Evolutionary conservation across 345 rosid species (phyloP).

Genomic region (Hypericum androsaemum): DNA sequence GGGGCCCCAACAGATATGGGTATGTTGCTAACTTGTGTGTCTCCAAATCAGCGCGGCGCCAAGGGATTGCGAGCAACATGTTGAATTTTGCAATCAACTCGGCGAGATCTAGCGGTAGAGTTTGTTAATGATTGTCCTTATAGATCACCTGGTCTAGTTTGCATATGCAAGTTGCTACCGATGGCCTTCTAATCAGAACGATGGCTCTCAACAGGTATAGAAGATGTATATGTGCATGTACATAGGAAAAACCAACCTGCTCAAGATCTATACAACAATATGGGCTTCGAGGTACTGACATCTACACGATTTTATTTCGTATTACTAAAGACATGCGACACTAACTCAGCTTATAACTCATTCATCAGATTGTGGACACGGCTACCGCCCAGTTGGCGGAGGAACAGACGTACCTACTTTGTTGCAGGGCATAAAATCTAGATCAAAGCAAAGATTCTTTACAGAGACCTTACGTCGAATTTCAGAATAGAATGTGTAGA

Average conservation of each 20-base stretch:
- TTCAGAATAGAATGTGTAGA: too few species aligned
- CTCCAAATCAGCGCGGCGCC: slow-evolving; percentile 74
- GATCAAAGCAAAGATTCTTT: not conserved
- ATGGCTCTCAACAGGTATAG: slow-evolving; percentile 41
- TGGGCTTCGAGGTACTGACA: slow-evolving; percentile 60
- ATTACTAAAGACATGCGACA: slow-evolving; percentile 5
- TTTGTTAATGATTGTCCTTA: slow-evolving; percentile 1
- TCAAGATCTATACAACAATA: slow-evolving; percentile 47
- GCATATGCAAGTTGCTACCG: not conserved
- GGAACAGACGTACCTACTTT: slow-evolving; percentile 59
- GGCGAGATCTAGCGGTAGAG: slow-evolving; percentile 55
- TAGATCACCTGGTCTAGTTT: not conserved
- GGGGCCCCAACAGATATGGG: slow-evolving; percentile 44
- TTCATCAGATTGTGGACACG: slow-evolving; percentile 49
- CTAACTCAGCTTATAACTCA: slow-evolving; percentile 9
- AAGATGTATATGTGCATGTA: slow-evolving; percentile 62
- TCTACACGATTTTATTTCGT: slow-evolving; percentile 2
- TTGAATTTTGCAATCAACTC: slow-evolving; percentile 48
- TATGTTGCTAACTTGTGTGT: slow-evolving; percentile 77
- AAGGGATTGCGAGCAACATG: slow-evolving; percentile 75
- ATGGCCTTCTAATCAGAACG: slow-evolving; percentile 6
- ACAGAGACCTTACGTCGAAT: too few species aligned
- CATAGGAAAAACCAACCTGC: slow-evolving; percentile 54
- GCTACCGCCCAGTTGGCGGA: slow-evolving; percentile 33
- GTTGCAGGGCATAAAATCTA: slow-evolving; percentile 21